These are phyloP conservation scores for Aspergillus alliaceus DNA, from an alignment of 2,329 filamentous ascomycete genomes.

Conservation along the genomic window DNA sequence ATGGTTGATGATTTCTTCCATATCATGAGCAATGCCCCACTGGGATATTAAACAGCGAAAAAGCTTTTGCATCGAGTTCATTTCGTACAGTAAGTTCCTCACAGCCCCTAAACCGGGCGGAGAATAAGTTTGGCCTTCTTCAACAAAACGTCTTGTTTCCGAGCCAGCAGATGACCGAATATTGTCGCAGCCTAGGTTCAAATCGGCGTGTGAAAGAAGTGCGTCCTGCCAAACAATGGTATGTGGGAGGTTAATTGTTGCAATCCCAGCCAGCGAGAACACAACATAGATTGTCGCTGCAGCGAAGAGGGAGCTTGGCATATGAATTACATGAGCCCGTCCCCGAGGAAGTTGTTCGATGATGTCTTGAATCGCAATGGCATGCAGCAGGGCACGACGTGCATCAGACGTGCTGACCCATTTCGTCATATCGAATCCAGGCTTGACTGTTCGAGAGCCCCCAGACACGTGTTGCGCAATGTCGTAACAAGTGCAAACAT, in stretches of 20 bases:
- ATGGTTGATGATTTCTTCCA: conserved; percentile 45
- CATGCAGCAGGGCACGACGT: conserved; percentile 43
- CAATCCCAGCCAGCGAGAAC: conserved; percentile 40
- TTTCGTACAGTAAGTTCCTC: conserved; percentile 47
- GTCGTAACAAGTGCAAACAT: conserved; percentile 40
- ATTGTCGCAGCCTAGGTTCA: conserved; percentile 27
- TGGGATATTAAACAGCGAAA: conserved; percentile 46
- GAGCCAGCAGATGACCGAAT: conserved; percentile 26
- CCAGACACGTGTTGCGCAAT: conserved; percentile 44
- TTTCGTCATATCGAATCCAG: conserved; percentile 37
- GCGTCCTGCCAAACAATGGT: conserved; percentile 45
- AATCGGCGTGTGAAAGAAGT: conserved; percentile 30
- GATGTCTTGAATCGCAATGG: conserved; percentile 49
- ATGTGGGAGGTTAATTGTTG: conserved; percentile 39
- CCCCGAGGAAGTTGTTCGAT: conserved; percentile 47
- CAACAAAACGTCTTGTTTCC: conserved; percentile 41
- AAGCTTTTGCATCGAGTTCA: conserved; percentile 50
- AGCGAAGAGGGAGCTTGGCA: conserved; percentile 47
- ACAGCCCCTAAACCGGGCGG: conserved; percentile 24
- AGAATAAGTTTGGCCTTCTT: conserved; percentile 26
- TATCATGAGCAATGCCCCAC: conserved; percentile 49
- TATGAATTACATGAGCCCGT: conserved; percentile 47
- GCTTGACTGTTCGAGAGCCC: conserved; percentile 24
- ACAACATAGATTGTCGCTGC: conserved; percentile 45
- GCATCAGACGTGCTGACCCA: conserved; percentile 44